A percentile compares a stretch with the other conserved stretches of the same genome.
phyloP scores from a whole-genome alignment of 306 rosid species.

The Casuarina equisetifolia region DNA sequence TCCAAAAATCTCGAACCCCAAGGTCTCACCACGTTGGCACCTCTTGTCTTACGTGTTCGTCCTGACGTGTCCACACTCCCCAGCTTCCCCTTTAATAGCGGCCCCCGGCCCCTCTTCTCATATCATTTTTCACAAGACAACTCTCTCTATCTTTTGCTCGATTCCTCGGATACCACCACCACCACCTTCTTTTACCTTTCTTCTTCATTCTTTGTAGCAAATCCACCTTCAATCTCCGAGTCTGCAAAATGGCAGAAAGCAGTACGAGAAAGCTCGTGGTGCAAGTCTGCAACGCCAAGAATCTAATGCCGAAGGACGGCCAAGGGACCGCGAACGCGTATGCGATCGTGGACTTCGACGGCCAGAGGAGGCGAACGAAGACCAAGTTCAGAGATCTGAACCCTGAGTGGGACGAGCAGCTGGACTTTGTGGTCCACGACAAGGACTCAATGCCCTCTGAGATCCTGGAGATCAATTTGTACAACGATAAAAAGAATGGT shows the following conservation, averaged over 20 bases:
- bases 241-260: conserved; percentile 52
- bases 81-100: conserved; percentile 14
- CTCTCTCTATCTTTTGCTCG: conserved; percentile 2
- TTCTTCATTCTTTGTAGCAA: not conserved
- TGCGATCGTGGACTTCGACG: conserved; percentile 82
- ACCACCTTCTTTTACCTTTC: not conserved
- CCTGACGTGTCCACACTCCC: conserved; percentile 56
- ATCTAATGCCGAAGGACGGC: conserved; percentile 91
- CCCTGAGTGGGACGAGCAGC: conserved; percentile 88
- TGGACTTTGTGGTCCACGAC: conserved; percentile 65
- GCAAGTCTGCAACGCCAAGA: conserved; percentile 75
- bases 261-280: conserved; percentile 62
- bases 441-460: conserved; percentile 53
- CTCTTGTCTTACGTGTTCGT: conserved; percentile 28
- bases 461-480: conserved; percentile 63
- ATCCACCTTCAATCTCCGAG: not conserved
- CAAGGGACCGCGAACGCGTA: conserved; percentile 97
- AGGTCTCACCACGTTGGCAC: conserved; percentile 39
- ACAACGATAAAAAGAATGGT: conserved; percentile 71
- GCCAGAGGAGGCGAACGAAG: conserved; percentile 76
- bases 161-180: not conserved
- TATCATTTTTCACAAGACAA: not conserved
- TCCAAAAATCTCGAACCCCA: conserved; percentile 4
- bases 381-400: conserved; percentile 77
- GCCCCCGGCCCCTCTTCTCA: too few relatives aligned